Percentiles rank a stretch among this genome's conserved stretches.
phyloP scores from a whole-genome alignment of 1,284 basidiomycete species.

The Termitomyces sp. region DNA sequence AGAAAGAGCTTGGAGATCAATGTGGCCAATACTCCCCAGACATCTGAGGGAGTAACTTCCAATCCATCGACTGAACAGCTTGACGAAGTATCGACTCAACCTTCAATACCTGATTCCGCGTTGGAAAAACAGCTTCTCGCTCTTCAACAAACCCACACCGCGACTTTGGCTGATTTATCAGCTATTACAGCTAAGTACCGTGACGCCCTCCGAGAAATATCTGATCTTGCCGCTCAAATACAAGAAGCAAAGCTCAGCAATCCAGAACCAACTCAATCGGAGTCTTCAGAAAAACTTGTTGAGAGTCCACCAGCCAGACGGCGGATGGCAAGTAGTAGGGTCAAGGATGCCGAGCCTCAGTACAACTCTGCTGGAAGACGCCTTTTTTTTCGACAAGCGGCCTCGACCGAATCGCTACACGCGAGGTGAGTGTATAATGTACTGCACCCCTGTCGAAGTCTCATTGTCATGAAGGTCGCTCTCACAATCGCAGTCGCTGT shows the following conservation, averaged over 20 bases:
- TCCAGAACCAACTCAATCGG: conserved; percentile 31
- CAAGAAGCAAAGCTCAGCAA: conserved; percentile 70
- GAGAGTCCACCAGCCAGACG: conserved; percentile 46
- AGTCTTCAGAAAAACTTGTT: conserved; percentile 46
- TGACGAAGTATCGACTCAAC: neutral
- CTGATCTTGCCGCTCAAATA: conserved; percentile 79
- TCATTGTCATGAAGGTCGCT: conserved; percentile 53
- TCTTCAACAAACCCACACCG: conserved; percentile 72
- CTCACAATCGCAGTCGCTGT: conserved; percentile 85
- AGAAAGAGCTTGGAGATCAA: conserved; percentile 56
- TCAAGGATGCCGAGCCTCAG: conserved; percentile 47
- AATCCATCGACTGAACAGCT: conserved; percentile 6
- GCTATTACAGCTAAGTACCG: conserved; percentile 78
- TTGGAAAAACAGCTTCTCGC: conserved; percentile 56
- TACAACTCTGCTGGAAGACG: conserved; percentile 48
- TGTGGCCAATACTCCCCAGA: conserved; percentile 20
- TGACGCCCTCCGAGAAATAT: conserved; percentile 85
- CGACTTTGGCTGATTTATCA: conserved; percentile 76
- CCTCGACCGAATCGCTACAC: conserved; percentile 79
- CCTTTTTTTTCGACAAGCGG: conserved; percentile 81
- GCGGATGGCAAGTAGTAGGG: conserved; percentile 43
- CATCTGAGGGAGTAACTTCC: conserved; percentile 10
- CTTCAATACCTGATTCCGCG: conserved; percentile 24
- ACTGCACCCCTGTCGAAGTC: conserved; percentile 11
- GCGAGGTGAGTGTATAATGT: conserved; percentile 51